These are phyloP conservation scores for Dryas drummondii DNA, from an alignment of 306 rosid genomes.

Conservation along the genomic window DNA sequence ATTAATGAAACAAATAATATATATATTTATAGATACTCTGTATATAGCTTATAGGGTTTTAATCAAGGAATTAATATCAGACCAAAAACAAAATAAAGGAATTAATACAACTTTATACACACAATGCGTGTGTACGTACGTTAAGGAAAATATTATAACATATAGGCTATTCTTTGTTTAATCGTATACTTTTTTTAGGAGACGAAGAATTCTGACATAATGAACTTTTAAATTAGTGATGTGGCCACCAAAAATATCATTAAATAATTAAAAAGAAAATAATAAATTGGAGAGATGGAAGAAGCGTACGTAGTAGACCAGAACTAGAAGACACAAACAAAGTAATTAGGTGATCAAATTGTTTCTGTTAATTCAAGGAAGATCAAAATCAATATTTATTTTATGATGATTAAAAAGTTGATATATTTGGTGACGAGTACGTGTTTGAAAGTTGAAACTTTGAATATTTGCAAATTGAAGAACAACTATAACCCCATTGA, in stretches of 20 bases:
- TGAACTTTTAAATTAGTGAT: background rate
- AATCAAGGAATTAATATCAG: too few relatives aligned
- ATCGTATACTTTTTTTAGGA: too few relatives aligned
- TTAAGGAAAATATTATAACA: too few relatives aligned
- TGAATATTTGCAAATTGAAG: background rate
- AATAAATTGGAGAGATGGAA: background rate
- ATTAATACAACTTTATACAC: too few relatives aligned
- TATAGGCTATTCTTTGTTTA: too few relatives aligned
- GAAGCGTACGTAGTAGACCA: background rate
- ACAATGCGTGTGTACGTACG: too few relatives aligned
- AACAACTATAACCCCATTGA: background rate
- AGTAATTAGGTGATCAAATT: conserved; percentile 13
- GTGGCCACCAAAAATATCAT: background rate
- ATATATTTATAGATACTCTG: too few relatives aligned
- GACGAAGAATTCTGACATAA: too few relatives aligned
- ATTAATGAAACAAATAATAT: background rate
- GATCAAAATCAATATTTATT: background rate
- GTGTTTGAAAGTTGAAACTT: background rate
- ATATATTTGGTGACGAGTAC: too few relatives aligned
- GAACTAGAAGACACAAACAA: background rate
- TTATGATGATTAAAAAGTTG: background rate
- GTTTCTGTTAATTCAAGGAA: background rate
- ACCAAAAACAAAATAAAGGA: too few relatives aligned
- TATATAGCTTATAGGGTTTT: too few relatives aligned
- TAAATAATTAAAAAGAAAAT: background rate